phyloP scores from a whole-genome alignment of 768 basidiomycete genomes.

The Macrolepiota fuliginosa region DNA sequence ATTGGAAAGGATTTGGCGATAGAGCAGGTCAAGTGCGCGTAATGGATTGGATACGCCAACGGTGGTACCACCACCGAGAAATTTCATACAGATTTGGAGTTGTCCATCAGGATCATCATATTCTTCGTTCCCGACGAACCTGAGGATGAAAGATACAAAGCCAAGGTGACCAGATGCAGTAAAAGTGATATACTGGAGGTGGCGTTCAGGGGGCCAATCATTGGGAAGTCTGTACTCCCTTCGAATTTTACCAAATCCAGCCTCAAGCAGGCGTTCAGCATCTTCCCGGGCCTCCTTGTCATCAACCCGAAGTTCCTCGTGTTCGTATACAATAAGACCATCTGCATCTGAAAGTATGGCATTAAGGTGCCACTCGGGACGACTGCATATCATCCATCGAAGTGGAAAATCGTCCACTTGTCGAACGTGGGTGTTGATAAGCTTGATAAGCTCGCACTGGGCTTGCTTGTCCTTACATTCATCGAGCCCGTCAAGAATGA shows the following conservation, averaged over 20 bases:
- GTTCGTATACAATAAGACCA: not conserved
- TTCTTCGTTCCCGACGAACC: not conserved
- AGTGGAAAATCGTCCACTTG: not conserved
- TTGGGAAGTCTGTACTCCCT: not conserved
- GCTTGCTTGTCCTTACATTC: not conserved
- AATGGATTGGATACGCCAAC: not conserved
- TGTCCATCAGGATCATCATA: not conserved
- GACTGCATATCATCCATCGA: not conserved
- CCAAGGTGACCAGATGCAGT: slow-evolving; percentile 6
- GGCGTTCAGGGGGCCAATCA: not conserved
- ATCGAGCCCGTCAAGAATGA: not conserved
- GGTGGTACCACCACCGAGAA: not conserved
- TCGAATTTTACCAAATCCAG: not conserved
- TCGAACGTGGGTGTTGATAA: slow-evolving; percentile 3
- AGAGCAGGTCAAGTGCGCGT: slow-evolving; percentile 2
- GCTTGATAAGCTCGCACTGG: slow-evolving; percentile 8
- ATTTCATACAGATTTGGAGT: not conserved
- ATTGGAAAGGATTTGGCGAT: not conserved
- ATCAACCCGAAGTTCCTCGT: not conserved
- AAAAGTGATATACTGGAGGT: not conserved
- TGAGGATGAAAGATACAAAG: not conserved
- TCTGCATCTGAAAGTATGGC: not conserved
- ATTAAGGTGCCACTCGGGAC: slow-evolving; percentile 7
- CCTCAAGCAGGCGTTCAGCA: not conserved
- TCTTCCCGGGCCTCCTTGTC: slow-evolving; percentile 2